Conservation (phyloP, 176 grass and related monocot genomes). For the Dactylis glomerata region DNA sequence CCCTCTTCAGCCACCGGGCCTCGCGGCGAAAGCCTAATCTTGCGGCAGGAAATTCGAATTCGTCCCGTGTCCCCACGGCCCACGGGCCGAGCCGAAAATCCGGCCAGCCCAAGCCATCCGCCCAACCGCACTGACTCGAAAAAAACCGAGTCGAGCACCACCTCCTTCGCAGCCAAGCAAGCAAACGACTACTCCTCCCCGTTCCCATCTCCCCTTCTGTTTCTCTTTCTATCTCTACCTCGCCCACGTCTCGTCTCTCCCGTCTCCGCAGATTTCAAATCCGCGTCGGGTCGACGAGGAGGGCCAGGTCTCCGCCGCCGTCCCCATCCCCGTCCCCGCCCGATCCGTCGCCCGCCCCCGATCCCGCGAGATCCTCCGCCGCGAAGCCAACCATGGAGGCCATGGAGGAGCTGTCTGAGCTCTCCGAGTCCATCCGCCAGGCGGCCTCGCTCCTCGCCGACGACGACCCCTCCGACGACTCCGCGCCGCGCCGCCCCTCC, state of each 20-base stretch:
- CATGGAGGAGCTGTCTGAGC: constrained; percentile 78
- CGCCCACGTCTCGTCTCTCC: constrained; percentile 10
- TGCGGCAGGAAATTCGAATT: too few species aligned
- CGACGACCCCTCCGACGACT: constrained; percentile 69
- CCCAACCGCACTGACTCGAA: neutral
- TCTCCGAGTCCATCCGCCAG: constrained; percentile 80
- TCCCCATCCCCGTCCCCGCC: neutral
- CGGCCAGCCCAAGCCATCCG: neutral
- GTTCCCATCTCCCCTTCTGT: neutral
- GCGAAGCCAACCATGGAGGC: constrained; percentile 57
- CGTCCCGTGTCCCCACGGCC: too few species aligned
- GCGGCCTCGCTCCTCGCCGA: constrained; percentile 92
- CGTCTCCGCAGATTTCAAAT: constrained; percentile 39
- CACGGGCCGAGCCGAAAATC: too few species aligned
- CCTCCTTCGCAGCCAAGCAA: constrained; percentile 26
- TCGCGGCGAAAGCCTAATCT: too few species aligned
- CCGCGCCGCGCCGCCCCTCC: constrained; percentile 50
- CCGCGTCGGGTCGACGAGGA: constrained; percentile 27
- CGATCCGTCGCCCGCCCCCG: neutral
- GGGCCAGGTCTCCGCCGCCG: constrained; percentile 22
- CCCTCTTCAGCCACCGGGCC: neutral
- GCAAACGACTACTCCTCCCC: neutral
- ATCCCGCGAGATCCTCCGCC: constrained; percentile 29
- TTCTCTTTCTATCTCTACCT: neutral
- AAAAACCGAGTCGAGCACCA: neutral